A percentile compares a stretch with the other conserved stretches of the same genome.
Evolutionary conservation across 352 stramenopile genomes (phyloP).

Genomic region (Phytophthora fragariae): DNA sequence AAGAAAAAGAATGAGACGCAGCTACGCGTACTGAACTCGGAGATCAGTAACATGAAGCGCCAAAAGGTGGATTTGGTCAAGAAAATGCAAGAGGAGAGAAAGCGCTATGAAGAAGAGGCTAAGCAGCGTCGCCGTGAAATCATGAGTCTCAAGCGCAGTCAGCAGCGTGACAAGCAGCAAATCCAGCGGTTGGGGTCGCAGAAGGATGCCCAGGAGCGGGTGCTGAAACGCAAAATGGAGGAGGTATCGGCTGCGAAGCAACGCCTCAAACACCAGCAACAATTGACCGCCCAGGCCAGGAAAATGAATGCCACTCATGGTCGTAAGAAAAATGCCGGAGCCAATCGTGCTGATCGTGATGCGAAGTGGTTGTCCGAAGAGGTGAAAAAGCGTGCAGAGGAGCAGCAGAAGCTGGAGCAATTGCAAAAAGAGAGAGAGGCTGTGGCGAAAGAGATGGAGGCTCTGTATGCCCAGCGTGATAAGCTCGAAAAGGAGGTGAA

Average conservation of each 20-base stretch:
- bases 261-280: conserved; percentile 85
- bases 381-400: conserved; percentile 82
- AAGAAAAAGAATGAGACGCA: conserved; percentile 92
- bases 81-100: conserved; percentile 89
- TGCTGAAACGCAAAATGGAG: conserved; percentile 90
- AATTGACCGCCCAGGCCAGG: conserved; percentile 73
- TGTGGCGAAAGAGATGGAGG: conserved; percentile 86
- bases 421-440: conserved; percentile 79
- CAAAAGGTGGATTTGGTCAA: conserved; percentile 91
- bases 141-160: conserved; percentile 78
- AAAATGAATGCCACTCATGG: conserved; percentile 68
- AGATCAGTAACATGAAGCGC: conserved; percentile 89
- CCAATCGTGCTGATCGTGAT: conserved; percentile 57
- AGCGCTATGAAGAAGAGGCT: conserved; percentile 85
- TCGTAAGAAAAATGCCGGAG: conserved; percentile 52
- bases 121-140: conserved; percentile 83
- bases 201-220: conserved; percentile 87
- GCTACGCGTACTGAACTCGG: conserved; percentile 74
- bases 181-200: conserved; percentile 83
- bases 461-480: conserved; percentile 75
- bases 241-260: conserved; percentile 83
- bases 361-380: conserved; percentile 87
- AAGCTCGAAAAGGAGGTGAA: conserved; percentile 77
- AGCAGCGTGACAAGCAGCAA: conserved; percentile 85
- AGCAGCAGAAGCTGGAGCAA: conserved; percentile 87